A percentile compares a stretch with the other conserved stretches of the same genome.
Evolutionary conservation across 78 protist genomes (phyloP).

Genomic region (Blattamonas nauphoetae): DNA sequence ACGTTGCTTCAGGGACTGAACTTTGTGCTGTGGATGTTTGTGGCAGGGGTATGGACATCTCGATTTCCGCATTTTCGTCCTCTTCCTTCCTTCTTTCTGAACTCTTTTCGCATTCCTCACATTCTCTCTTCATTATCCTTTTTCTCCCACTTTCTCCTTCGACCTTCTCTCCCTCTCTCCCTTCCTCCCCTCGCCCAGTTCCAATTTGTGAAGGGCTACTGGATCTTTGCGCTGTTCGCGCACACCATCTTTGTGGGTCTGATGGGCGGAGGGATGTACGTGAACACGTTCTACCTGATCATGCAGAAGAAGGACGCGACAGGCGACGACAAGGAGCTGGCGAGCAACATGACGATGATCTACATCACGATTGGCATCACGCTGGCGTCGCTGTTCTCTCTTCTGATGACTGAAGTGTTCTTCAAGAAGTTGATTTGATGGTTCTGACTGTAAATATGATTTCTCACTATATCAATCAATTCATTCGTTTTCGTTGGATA

Average conservation of each 20-base stretch:
- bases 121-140: not conserved
- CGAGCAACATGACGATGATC: not conserved
- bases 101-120: not conserved
- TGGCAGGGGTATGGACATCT: no score
- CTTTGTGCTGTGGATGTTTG: not conserved
- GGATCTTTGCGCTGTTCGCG: not conserved
- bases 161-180: not conserved
- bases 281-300: conserved; percentile 5
- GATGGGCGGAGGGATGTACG: not conserved
- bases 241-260: not conserved
- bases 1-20: conserved; percentile 7
- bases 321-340: not conserved
- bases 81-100: not conserved
- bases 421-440: no score
- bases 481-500: no score
- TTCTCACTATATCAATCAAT: no score
- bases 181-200: not conserved
- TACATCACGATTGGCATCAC: not conserved
- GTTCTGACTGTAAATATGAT: no score
- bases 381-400: no score
- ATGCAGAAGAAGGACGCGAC: not conserved
- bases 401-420: no score
- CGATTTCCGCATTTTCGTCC: not conserved
- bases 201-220: not conserved
- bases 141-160: not conserved